Percentiles rank a stretch among this genome's conserved stretches.
Conservation (phyloP, 2,329 filamentous ascomycete genomes). For the Colletotrichum phormii region DNA sequence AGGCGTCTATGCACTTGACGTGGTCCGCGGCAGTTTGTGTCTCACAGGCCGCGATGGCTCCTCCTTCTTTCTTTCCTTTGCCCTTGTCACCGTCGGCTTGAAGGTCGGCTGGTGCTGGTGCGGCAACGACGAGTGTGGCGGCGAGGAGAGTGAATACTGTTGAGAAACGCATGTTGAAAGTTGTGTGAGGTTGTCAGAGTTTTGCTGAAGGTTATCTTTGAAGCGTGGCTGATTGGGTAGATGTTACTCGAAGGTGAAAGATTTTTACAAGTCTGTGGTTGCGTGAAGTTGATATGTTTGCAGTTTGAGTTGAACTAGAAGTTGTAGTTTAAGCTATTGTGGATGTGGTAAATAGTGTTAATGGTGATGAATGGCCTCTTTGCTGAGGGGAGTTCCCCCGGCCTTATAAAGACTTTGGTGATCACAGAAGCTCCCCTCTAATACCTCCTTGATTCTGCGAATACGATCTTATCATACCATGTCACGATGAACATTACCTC, state of each 20-base stretch:
- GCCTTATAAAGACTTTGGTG: not conserved
- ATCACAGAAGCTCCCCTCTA: not conserved
- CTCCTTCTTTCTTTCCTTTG: not conserved
- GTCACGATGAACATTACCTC: not conserved
- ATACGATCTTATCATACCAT: not conserved
- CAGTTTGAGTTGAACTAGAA: not conserved
- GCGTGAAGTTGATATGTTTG: not conserved
- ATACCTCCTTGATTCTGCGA: not conserved
- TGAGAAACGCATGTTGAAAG: not conserved
- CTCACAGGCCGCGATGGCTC: not conserved
- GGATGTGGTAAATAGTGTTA: not conserved
- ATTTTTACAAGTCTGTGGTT: rapidly evolving
- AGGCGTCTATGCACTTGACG: not conserved
- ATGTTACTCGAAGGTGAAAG: too few species aligned
- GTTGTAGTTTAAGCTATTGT: not conserved
- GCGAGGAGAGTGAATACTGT: not conserved
- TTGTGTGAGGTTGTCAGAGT: too few species aligned
- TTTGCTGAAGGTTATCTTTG: rapidly evolving
- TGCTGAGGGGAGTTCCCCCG: too few species aligned
- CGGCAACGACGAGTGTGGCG: not conserved
- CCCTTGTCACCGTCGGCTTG: not conserved
- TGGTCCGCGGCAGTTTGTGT: not conserved
- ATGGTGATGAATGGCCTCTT: not conserved
- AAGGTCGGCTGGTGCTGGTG: not conserved
- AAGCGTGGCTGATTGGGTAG: too few species aligned